These are phyloP conservation scores for Pterocarpus santalinus DNA, from an alignment of 306 rosid species.

Conservation along the genomic window DNA sequence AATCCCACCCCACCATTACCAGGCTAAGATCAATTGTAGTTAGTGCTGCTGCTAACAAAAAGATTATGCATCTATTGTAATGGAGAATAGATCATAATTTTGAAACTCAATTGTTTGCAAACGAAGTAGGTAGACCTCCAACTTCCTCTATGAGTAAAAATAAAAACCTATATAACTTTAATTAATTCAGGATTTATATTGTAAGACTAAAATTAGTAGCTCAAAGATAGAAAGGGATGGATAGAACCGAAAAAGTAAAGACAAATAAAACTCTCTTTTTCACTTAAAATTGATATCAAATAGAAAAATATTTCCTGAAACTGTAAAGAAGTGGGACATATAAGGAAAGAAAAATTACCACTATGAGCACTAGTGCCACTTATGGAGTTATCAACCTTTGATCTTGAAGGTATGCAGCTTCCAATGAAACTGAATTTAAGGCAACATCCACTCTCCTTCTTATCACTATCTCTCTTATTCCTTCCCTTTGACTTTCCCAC, in stretches of 20 bases:
- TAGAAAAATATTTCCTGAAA: constrained; percentile 11
- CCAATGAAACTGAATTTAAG: constrained; percentile 66
- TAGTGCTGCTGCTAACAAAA: constrained; percentile 18
- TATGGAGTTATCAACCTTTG: constrained; percentile 84
- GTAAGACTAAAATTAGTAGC: constrained; percentile 38
- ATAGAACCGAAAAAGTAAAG: constrained; percentile 7
- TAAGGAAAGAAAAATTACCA: constrained; percentile 61
- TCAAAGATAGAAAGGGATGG: not conserved
- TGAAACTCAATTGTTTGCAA: constrained; percentile 25
- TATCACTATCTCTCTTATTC: constrained; percentile 60
- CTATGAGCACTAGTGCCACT: constrained; percentile 64
- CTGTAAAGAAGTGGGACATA: constrained; percentile 8
- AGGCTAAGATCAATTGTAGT: constrained; percentile 12
- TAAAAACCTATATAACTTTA: not conserved
- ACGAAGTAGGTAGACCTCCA: constrained; percentile 32
- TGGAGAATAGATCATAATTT: constrained; percentile 12
- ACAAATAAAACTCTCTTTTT: constrained; percentile 6
- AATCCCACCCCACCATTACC: constrained; percentile 8
- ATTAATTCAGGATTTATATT: constrained; percentile 29
- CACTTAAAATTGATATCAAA: constrained; percentile 28
- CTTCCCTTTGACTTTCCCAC: constrained; percentile 63
- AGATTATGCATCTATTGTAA: constrained; percentile 24
- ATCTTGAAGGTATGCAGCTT: constrained; percentile 85
- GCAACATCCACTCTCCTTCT: constrained; percentile 79
- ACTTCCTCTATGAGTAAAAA: constrained; percentile 19